Evolutionary conservation across 257 asterid genomes (phyloP), one percentile per base, ranked within the genome.

Genomic region (Lantana camara): DNA sequence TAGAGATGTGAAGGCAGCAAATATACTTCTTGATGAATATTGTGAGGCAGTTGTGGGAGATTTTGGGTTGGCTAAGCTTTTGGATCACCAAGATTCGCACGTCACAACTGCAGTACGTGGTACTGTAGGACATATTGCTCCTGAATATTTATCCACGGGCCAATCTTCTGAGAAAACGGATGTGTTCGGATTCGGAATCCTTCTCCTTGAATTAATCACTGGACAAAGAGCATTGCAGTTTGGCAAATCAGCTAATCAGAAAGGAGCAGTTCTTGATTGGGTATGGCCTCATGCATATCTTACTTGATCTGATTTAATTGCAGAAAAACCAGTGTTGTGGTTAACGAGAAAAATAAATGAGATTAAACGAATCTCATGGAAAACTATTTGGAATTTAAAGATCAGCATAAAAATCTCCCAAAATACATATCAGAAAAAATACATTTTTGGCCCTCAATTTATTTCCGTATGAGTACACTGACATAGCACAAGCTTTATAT

Each of bases 41-140:
- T 94, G 91, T 37, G 99, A 90, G 82, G 99, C 99, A 15, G 99
- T 94, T 23, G 99, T 94, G 38, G 99, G 99, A 59, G 99, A 94
- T 71, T 94, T 94, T 56, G 99, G 99, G 30, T 24, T 94, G 75
- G 99, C 97, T 3, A 94, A 94, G 91, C 99, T 94, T 20, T 67
- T 94, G 71, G 99, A 94, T 72, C 99, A 86, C 55, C 85, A 86
- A 47, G 99, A 90, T 63, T 82, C 99, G 0, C 99, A 94, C 29
- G 99, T 94, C 42, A 90, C 99, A 7, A 94, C 99, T 0, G 99
- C 99, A 47, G 97, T 94, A 1, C 86, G 99, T 27, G 99, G 99
- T 60, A 94, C 99, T 2, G 99, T 88, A 41, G 99, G 99, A 4
- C 99, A 94, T 67, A 94, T 94, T 22, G 99, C 99, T 24, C 99